Evolutionary conservation across 208 protist species (phyloP), one percentile per base, ranked within the genome.

Genomic region (Leishmania guyanensis): DNA sequence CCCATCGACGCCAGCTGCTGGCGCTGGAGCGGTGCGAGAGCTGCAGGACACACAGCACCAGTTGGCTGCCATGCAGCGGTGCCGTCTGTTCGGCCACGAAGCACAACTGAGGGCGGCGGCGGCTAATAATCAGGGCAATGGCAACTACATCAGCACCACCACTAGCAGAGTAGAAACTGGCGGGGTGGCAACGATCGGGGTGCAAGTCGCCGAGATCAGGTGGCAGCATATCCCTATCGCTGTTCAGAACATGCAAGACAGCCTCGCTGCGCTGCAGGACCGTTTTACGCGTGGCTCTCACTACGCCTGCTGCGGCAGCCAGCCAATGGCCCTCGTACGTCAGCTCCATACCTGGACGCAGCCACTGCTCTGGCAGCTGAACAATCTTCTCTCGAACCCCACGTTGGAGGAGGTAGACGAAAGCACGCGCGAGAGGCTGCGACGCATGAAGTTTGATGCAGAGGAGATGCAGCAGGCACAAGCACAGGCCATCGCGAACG

Each of bases 391-490:
- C 43, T 84, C 88, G 8, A 79, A 75, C 8, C 66, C 66, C 1
- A 74, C 88, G 3, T 75, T 94, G 22, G 87, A 92, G 51, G 75
- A 72, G 6, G 70, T 88, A 1, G 87, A 78, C n/a, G 88, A 95
- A 50, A 83, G 78, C n/a, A 80, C 77, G 54, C 87, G 88, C 9
- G 94, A 97, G 77, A 82, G 91, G 64, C 83, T 95, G 66, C 88
- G 88, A 10, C 94, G 94, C 72, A 86, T 92, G 29, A 73, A 81
- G 26, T 97, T 97, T 70, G 92, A 96, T 69, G 85, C 90, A 3
- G 87, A 95, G 54, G 91, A 94, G 84, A 87, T 93, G 56, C 87
- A 91, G 79, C 91, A 93, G 65, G 88, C 89, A 53, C 94, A 97
- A 80, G 84, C 91, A 78, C 81, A 94, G 60, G 94, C 94, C 60